Percentiles rank a stretch among this genome's conserved stretches.
phyloP scores from a whole-genome alignment of 2,329 filamentous ascomycete genomes.

The Microdochium paspali region DNA sequence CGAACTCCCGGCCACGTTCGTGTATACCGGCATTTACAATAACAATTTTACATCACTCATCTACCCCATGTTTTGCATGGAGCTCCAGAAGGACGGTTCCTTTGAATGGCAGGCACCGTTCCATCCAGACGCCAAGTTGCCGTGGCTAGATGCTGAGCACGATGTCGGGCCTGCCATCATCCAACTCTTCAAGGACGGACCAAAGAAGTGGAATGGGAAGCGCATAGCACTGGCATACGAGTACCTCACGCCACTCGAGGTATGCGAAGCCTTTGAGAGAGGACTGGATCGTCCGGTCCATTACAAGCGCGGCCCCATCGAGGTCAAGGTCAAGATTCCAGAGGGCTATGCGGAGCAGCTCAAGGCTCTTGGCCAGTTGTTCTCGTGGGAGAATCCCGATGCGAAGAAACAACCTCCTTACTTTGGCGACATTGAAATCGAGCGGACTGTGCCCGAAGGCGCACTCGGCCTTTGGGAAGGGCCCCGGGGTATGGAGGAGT shows the following conservation, averaged over 20 bases:
- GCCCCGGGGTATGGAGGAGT: conserved; percentile 83
- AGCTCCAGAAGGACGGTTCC: conserved; percentile 71
- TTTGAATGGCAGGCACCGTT: conserved; percentile 94
- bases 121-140: conserved; percentile 77
- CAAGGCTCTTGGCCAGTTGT: conserved; percentile 55
- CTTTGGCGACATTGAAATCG: conserved; percentile 48
- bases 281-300: conserved; percentile 69
- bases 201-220: conserved; percentile 69
- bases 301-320: conserved; percentile 71
- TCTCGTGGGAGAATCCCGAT: conserved; percentile 40
- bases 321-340: conserved; percentile 79
- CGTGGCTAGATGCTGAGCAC: conserved; percentile 94
- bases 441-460: conserved; percentile 59
- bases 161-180: conserved; percentile 87
- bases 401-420: conserved; percentile 51
- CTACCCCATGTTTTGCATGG: conserved; percentile 94
- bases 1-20: conserved; percentile 77
- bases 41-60: conserved; percentile 94
- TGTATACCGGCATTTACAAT: conserved; percentile 97
- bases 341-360: conserved; percentile 84
- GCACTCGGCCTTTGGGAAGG: conserved; percentile 86
- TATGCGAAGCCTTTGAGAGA: conserved; percentile 68
- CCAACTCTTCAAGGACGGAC: conserved; percentile 91
- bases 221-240: conserved; percentile 87
- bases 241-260: conserved; percentile 73